Evolutionary conservation across 805 yeast species (phyloP).

Genomic region (Yamadazyma philogaea): DNA sequence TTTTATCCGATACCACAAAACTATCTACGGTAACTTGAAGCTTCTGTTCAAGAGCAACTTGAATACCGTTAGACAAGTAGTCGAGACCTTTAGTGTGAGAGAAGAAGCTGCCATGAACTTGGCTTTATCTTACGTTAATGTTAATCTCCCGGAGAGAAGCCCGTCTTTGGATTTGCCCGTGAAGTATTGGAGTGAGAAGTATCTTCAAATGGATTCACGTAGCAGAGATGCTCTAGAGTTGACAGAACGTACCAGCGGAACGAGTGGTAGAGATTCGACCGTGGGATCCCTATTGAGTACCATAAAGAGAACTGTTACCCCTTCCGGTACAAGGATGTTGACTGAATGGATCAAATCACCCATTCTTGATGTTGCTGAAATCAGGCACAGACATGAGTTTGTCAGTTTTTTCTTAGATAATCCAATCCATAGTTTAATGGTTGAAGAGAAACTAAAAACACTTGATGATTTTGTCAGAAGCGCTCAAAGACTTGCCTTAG

Average conservation of each 20-base stretch:
- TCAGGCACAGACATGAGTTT: conserved; percentile 47
- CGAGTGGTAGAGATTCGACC: conserved; percentile 43
- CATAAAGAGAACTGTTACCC: conserved; percentile 70
- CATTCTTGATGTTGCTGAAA: conserved; percentile 53
- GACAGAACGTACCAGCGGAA: conserved; percentile 45
- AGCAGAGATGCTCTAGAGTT: conserved; percentile 77
- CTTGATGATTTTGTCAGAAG: conserved; percentile 59
- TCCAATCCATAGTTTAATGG: conserved; percentile 9
- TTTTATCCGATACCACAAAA: conserved; percentile 52
- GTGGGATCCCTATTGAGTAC: conserved; percentile 71
- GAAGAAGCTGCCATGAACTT: conserved; percentile 60
- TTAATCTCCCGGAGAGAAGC: conserved; percentile 67
- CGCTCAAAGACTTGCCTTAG: conserved; percentile 48
- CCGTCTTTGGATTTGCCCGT: conserved; percentile 67
- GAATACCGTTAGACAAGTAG: conserved; percentile 33
- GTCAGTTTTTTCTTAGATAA: conserved; percentile 26
- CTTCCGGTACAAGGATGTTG: conserved; percentile 77
- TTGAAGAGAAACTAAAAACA: conserved; percentile 35
- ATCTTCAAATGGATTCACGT: conserved; percentile 76
- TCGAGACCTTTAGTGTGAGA: conserved; percentile 39
- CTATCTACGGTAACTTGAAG: conserved; percentile 29
- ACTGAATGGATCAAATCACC: conserved; percentile 85
- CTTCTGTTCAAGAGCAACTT: conserved; percentile 29
- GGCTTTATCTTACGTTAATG: conserved; percentile 60
- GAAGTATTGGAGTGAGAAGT: conserved; percentile 47